Evolutionary conservation across 1,139 yeast species (phyloP).

Genomic region (Nakaseomyces delphensis): DNA sequence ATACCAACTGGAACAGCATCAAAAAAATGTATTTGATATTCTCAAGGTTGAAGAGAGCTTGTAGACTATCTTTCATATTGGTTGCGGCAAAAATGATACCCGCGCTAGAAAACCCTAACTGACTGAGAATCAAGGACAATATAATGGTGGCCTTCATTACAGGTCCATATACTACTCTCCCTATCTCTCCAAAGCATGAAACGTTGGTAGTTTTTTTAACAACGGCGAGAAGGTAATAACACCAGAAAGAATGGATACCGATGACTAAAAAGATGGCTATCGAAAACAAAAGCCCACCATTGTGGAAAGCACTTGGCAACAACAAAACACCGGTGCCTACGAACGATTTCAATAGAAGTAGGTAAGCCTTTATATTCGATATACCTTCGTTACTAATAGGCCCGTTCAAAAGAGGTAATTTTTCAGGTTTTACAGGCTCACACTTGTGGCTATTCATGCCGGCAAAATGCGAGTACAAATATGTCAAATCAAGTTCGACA

Average conservation of each 20-base stretch:
- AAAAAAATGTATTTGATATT: constrained; percentile 34
- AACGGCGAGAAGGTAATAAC: constrained; percentile 53
- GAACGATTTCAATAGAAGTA: constrained; percentile 59
- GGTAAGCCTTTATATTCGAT: constrained; percentile 57
- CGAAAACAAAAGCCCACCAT: constrained; percentile 63
- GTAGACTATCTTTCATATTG: constrained; percentile 51
- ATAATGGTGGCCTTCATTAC: constrained; percentile 52
- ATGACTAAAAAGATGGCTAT: constrained; percentile 44
- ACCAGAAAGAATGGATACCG: constrained; percentile 60
- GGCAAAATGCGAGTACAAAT: background rate
- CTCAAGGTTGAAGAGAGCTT: constrained; percentile 37
- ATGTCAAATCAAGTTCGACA: background rate
- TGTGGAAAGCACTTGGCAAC: constrained; percentile 61
- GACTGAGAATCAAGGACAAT: constrained; percentile 56
- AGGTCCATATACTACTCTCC: constrained; percentile 51
- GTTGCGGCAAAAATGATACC: constrained; percentile 70
- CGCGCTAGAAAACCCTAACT: constrained; percentile 70
- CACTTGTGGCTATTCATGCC: background rate
- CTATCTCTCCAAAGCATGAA: constrained; percentile 72
- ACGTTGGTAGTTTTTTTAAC: constrained; percentile 51
- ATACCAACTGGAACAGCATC: constrained; percentile 47
- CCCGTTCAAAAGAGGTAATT: background rate
- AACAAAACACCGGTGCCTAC: constrained; percentile 73
- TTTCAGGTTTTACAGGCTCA: background rate
- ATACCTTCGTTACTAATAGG: constrained; percentile 43